Conservation (phyloP, 805 yeast genomes). For the Martiniozyma abietophila region DNA sequence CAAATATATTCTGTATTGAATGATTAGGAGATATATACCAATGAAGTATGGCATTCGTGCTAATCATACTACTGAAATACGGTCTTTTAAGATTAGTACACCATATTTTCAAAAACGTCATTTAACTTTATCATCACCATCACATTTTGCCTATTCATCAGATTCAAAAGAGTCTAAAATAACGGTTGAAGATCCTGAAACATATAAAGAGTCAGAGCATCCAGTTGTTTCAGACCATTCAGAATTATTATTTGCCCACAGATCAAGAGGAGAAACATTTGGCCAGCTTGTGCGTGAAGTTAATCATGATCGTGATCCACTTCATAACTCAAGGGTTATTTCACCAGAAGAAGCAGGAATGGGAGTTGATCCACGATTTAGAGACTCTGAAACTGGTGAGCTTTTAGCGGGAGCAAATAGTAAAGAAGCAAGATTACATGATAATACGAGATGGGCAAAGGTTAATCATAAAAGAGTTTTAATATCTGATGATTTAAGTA, state of each 20-base stretch:
- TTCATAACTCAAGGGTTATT: conserved; percentile 27
- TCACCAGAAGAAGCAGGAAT: conserved; percentile 28
- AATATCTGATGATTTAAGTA: conserved; percentile 49
- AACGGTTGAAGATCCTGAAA: conserved; percentile 21
- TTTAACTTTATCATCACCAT: too few relatives aligned
- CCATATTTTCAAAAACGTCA: too few relatives aligned
- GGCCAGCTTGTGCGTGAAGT: conserved; percentile 34
- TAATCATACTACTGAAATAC: too few relatives aligned
- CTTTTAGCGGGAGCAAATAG: conserved; percentile 31
- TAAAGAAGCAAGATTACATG: conserved; percentile 48
- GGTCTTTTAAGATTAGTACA: too few relatives aligned
- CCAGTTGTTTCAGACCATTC: conserved; percentile 19
- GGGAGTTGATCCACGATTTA: conserved; percentile 25
- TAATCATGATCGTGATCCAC: conserved; percentile 26
- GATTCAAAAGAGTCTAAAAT: conserved; percentile 6
- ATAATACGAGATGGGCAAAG: conserved; percentile 48
- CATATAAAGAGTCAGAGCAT: conserved; percentile 9
- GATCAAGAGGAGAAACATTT: conserved; percentile 31
- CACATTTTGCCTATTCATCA: neutral
- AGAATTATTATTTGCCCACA: conserved; percentile 26
- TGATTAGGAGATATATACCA: too few relatives aligned
- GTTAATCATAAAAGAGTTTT: conserved; percentile 40
- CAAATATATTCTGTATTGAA: too few relatives aligned
- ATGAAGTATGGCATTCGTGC: too few relatives aligned
- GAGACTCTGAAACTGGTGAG: conserved; percentile 26